Percentiles rank a stretch among this genome's conserved stretches.
phyloP scores from a whole-genome alignment of 768 basidiomycete genomes.

The Amanita fuliginea region DNA sequence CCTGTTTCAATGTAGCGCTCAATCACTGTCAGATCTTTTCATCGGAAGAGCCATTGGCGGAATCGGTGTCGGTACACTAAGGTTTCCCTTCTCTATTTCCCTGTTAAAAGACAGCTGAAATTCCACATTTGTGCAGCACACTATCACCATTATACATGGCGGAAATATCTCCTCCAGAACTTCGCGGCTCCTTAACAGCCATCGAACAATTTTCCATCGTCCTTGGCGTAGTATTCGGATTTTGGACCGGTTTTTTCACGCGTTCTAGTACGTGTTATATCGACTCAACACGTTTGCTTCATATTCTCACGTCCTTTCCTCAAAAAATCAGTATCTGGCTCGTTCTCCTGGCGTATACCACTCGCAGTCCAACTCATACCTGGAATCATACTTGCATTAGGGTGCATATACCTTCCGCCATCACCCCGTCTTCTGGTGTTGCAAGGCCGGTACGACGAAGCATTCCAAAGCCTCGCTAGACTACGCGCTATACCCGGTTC shows the following conservation, averaged over 20 bases:
- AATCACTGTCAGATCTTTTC: constrained; percentile 43
- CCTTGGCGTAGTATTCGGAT: constrained; percentile 70
- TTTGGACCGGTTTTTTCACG: constrained; percentile 74
- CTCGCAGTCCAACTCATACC: constrained; percentile 64
- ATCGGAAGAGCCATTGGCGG: constrained; percentile 70
- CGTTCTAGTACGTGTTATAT: constrained; percentile 36
- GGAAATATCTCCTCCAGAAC: constrained; percentile 74
- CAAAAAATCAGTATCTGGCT: constrained; percentile 35
- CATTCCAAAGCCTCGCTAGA: constrained; percentile 41
- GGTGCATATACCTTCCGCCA: constrained; percentile 47
- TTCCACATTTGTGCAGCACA: constrained; percentile 35
- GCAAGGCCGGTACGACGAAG: constrained; percentile 46
- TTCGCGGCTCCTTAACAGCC: constrained; percentile 68
- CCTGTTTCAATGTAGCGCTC: constrained; percentile 52
- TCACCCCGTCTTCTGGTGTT: constrained; percentile 51
- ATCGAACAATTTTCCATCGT: constrained; percentile 78
- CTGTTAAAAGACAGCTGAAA: not conserved
- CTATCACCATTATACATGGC: constrained; percentile 76
- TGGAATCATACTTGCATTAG: constrained; percentile 52
- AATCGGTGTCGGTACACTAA: constrained; percentile 68
- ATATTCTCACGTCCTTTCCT: not conserved
- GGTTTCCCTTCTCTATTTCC: constrained; percentile 21
- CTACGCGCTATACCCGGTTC: constrained; percentile 33
- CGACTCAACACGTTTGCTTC: not conserved
- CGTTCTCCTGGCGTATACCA: constrained; percentile 69